Percentiles rank a stretch among this genome's conserved stretches.
These are phyloP conservation scores for Canna indica DNA, from an alignment of 176 grass and related monocot genomes.

Conservation along the genomic window DNA sequence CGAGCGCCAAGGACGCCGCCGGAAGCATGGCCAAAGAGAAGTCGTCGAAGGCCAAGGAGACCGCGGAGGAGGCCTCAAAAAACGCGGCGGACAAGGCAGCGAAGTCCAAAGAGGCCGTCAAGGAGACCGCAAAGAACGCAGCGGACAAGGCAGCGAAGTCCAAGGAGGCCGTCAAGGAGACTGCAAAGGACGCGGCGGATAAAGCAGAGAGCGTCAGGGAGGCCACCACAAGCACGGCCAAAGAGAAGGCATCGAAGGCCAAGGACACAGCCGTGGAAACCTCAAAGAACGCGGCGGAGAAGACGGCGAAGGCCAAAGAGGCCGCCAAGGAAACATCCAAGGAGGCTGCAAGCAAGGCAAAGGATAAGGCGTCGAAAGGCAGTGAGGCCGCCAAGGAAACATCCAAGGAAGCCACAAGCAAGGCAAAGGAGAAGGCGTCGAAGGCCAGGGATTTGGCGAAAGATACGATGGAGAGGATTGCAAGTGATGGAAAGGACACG, in stretches of 20 bases:
- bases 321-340: neutral
- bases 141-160: constrained; percentile 25
- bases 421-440: neutral
- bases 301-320: constrained; percentile 12
- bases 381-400: neutral
- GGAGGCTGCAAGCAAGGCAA: constrained; percentile 24
- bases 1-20: too few species aligned
- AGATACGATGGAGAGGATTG: neutral
- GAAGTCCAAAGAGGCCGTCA: too few species aligned
- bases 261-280: neutral
- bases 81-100: too few species aligned
- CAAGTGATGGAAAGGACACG: too few species aligned
- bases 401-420: neutral
- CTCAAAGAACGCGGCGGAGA: neutral
- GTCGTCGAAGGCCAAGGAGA: too few species aligned
- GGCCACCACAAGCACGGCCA: constrained; percentile 23
- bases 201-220: constrained; percentile 23
- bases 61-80: too few species aligned
- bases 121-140: too few species aligned
- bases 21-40: too few species aligned
- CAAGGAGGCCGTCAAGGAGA: neutral
- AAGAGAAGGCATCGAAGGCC: constrained; percentile 17
- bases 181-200: neutral
- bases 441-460: constrained; percentile 18
- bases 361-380: constrained; percentile 16